Base-by-base conservation (phyloP, 192 early-diverging fungal genomes). In the Ramicandelaber brevisporus region DNA sequence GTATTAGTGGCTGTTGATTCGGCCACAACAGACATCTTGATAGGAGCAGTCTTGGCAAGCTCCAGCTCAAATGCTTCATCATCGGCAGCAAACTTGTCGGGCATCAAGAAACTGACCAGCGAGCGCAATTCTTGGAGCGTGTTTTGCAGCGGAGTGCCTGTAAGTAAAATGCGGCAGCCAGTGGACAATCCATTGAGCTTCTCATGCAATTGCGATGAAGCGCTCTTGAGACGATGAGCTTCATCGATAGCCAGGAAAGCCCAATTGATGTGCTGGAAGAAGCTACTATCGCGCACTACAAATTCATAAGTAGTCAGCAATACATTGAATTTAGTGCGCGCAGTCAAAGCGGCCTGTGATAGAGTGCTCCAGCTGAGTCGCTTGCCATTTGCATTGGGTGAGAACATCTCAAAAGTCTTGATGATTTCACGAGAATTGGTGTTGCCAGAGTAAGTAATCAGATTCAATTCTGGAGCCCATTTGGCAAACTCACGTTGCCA, bases 101-200 rank as follows among this genome's bases (percentile, higher is more conserved):
- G 90, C 64, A 75, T 92, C 39, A 99, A 50, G 55, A 99, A 99
- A 26, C 83, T 68, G 20, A 86, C 68, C 6, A 99, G 49, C 0
- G 86, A 67, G 6, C 82, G 59, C 11, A 99, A 57, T 44, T 99
- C 95, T 54, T 86, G 80, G 19, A 96, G 73, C 12, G 70, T 81
- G 56, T 99, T 99, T 43, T 96, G 88, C 30, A 99, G 62, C n/a
- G 95, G 95, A 13, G 95, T 99, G 12, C 95, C 95, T 0, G 95
- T 99, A 29, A 99, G 84, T 17, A 99, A 57, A 6, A 99, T 57
- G 1, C 95, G 71, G 39, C 92, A 95, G 9, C 62, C 59, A 3
- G 81, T 87, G 38, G 70, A 50, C 51, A 92, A 99, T 11, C 70
- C 65, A 33, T 68, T 65, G 13, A 99, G 57, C 10, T 77, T 74